These are phyloP conservation scores for Mollisia scopiformis DNA, from an alignment of 2,329 filamentous ascomycete species.

Conservation along the genomic window DNA sequence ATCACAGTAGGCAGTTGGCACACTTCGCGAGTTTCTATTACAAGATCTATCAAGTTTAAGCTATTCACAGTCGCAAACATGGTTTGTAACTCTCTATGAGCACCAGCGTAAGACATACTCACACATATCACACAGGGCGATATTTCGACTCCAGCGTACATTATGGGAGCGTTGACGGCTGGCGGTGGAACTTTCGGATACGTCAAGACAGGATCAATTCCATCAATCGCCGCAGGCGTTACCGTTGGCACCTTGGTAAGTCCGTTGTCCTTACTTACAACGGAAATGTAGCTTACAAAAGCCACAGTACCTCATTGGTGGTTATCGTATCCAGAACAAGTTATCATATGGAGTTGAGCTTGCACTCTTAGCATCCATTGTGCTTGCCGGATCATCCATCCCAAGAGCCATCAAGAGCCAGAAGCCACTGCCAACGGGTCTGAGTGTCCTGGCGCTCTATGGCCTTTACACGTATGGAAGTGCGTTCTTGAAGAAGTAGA, in stretches of 20 bases:
- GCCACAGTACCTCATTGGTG: constrained; percentile 69
- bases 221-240: constrained; percentile 82
- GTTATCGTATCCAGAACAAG: constrained; percentile 74
- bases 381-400: constrained; percentile 82
- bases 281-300: constrained; percentile 3
- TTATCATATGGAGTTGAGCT: constrained; percentile 85
- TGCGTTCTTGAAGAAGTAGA: constrained; percentile 50
- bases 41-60: neutral
- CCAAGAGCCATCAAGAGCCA: constrained; percentile 81
- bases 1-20: no score
- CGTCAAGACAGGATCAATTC: constrained; percentile 80
- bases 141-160: constrained; percentile 68
- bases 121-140: constrained; percentile 26
- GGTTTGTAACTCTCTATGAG: neutral
- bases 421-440: constrained; percentile 81
- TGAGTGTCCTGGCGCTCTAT: constrained; percentile 79
- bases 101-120: neutral
- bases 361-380: constrained; percentile 82
- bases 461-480: constrained; percentile 80
- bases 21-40: no score
- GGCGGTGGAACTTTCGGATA: constrained; percentile 88
- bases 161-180: constrained; percentile 82
- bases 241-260: constrained; percentile 72
- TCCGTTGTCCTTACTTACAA: neutral
- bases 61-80: neutral